Conservation (phyloP, 495 filamentous ascomycete species). For the Hamigera avellanea region DNA sequence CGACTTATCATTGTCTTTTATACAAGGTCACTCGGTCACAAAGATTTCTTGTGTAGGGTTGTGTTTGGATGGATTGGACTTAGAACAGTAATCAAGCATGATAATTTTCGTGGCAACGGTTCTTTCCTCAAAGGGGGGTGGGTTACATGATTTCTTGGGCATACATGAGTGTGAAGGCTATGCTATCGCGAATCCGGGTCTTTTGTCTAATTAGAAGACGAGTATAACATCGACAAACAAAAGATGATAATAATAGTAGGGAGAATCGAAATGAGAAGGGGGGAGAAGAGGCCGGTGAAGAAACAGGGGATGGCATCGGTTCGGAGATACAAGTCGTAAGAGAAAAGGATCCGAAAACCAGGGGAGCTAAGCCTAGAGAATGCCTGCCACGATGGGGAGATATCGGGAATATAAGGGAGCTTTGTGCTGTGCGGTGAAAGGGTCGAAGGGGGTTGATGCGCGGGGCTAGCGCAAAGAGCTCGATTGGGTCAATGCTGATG, state of each 20-base stretch:
- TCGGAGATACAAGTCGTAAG: neutral
- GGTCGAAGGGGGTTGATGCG: neutral
- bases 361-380: slow-evolving; percentile 1
- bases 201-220: slow-evolving; percentile 37
- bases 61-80: slow-evolving; percentile 14
- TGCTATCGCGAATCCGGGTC: slow-evolving; percentile 19
- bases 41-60: neutral
- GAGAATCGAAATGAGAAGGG: slow-evolving; percentile 4
- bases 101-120: slow-evolving; percentile 23
- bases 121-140: slow-evolving; percentile 21
- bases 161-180: slow-evolving; percentile 32
- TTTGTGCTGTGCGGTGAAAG: neutral
- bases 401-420: neutral
- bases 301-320: slow-evolving; percentile 21
- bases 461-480: neutral
- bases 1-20: slow-evolving; percentile 16
- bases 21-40: slow-evolving; percentile 13
- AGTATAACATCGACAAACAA: slow-evolving; percentile 9
- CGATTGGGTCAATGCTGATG: neutral
- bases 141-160: slow-evolving; percentile 40
- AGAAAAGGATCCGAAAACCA: slow-evolving; percentile 1
- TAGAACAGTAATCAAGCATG: slow-evolving; percentile 9
- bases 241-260: slow-evolving; percentile 3
- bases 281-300: slow-evolving; percentile 22
- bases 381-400: neutral